Evolutionary conservation across 768 basidiomycete species (phyloP).

Genomic region (Tubosaeta brunneosetosa): DNA sequence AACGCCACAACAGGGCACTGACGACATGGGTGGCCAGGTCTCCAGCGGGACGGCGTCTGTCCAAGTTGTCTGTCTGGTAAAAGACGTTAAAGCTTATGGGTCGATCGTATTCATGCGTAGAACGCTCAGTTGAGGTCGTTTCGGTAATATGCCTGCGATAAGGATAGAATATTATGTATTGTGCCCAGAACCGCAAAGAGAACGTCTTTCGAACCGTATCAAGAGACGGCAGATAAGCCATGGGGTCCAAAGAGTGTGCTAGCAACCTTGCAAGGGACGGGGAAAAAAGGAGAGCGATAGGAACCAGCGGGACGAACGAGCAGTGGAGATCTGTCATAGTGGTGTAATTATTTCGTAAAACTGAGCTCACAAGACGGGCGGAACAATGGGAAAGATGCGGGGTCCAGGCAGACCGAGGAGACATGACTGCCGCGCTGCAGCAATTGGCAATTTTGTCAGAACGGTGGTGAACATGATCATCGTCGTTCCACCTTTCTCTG

Average conservation of each 20-base stretch:
- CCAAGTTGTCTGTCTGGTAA: slow-evolving; percentile 24
- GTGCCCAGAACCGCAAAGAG: slow-evolving; percentile 1
- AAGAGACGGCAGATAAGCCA: no score
- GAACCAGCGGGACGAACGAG: slow-evolving; percentile 10
- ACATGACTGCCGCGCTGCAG: slow-evolving; percentile 2
- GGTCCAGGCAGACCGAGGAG: slow-evolving; percentile 8
- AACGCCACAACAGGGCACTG: slow-evolving; percentile 8
- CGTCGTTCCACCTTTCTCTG: slow-evolving; percentile 3
- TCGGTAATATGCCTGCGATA: slow-evolving; percentile 9
- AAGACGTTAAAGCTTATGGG: slow-evolving; percentile 3
- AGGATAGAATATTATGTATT: slow-evolving; percentile 8
- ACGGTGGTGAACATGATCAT: neutral
- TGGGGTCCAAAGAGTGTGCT: neutral
- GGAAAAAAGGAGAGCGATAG: slow-evolving; percentile 4
- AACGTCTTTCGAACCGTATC: neutral
- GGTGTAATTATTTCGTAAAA: slow-evolving; percentile 33
- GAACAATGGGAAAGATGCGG: slow-evolving; percentile 17
- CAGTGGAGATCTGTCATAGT: slow-evolving; percentile 18
- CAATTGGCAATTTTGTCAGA: slow-evolving; percentile 19
- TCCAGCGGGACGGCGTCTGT: slow-evolving; percentile 33
- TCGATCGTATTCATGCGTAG: slow-evolving; percentile 5
- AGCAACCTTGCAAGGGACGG: slow-evolving; percentile 1
- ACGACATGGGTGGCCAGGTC: slow-evolving; percentile 27
- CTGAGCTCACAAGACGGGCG: slow-evolving; percentile 17
- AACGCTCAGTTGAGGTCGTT: slow-evolving; percentile 23